Percentiles rank a stretch among this genome's conserved stretches.
These are phyloP conservation scores for Populus hybrid DNA, from an alignment of 441 rosid species.

Conservation along the genomic window DNA sequence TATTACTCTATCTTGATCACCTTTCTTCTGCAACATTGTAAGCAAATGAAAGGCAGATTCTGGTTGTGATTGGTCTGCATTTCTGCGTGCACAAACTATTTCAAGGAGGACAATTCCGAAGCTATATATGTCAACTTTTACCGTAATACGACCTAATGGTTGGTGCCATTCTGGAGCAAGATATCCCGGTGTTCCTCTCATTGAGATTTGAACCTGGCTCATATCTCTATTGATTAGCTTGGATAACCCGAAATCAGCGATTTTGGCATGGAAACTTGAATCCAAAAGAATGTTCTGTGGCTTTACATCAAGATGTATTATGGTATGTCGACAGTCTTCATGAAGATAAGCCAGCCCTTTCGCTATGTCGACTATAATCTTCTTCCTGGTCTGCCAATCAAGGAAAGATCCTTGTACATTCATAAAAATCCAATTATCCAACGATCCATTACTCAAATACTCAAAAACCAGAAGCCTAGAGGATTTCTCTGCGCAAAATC, in stretches of 20 bases:
- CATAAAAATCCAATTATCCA: slow-evolving; percentile 20
- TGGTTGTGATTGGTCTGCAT: background rate
- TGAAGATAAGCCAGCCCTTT: slow-evolving; percentile 26
- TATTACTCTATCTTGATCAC: background rate
- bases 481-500: slow-evolving; percentile 20
- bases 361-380: slow-evolving; percentile 17
- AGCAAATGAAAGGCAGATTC: background rate
- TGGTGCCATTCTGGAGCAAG: slow-evolving; percentile 20
- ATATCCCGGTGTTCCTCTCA: slow-evolving; percentile 21
- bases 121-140: slow-evolving; percentile 17
- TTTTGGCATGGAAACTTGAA: background rate
- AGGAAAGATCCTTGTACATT: background rate
- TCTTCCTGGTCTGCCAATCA: slow-evolving; percentile 17
- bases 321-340: slow-evolving; percentile 17
- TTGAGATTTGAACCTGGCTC: slow-evolving; percentile 14
- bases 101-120: slow-evolving; percentile 19
- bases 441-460: slow-evolving; percentile 16
- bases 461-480: slow-evolving; percentile 18
- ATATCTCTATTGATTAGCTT: slow-evolving; percentile 13
- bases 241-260: background rate
- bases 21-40: background rate
- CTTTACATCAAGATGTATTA: slow-evolving; percentile 24
- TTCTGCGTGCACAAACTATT: slow-evolving; percentile 17
- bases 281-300: slow-evolving; percentile 18
- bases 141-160: slow-evolving; percentile 4